Conservation (phyloP, 108 stramenopile genomes). For the Skeletonema menzelii region DNA sequence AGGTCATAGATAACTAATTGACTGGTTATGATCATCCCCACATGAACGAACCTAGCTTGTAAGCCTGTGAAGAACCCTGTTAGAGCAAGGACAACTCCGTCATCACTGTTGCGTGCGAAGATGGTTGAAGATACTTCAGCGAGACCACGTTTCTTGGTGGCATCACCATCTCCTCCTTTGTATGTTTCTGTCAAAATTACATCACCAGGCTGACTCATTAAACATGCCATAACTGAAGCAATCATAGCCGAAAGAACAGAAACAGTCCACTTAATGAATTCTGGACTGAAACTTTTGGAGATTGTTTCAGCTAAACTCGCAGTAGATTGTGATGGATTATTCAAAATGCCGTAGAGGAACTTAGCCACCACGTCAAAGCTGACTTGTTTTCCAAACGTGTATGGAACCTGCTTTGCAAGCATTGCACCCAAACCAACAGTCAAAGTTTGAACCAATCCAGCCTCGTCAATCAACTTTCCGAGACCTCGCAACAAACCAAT, state of each 20-base stretch:
- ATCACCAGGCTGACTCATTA: slow-evolving; percentile 94
- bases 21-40: slow-evolving; percentile 88
- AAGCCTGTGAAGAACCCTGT: slow-evolving; percentile 80
- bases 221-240: slow-evolving; percentile 85
- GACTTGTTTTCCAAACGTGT: slow-evolving; percentile 94
- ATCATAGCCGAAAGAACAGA: slow-evolving; percentile 67
- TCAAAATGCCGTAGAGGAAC: slow-evolving; percentile 57
- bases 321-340: slow-evolving; percentile 13
- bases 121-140: slow-evolving; percentile 69
- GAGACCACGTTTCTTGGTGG: slow-evolving; percentile 45
- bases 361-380: slow-evolving; percentile 83
- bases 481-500: slow-evolving; percentile 61
- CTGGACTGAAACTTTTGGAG: slow-evolving; percentile 23
- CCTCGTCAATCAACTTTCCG: slow-evolving; percentile 62
- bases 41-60: slow-evolving; percentile 88
- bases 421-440: slow-evolving; percentile 89
- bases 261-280: slow-evolving; percentile 65
- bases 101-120: slow-evolving; percentile 78
- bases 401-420: slow-evolving; percentile 94
- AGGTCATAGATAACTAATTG: slow-evolving; percentile 95
- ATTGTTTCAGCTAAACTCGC: slow-evolving; percentile 12
- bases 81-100: slow-evolving; percentile 61
- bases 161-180: slow-evolving; percentile 42
- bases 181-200: slow-evolving; percentile 91
- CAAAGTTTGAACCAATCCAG: slow-evolving; percentile 61